A percentile compares a stretch with the other conserved stretches of the same genome.
Evolutionary conservation across 2,329 filamentous ascomycete species (phyloP).

Genomic region (Alternaria triticina): DNA sequence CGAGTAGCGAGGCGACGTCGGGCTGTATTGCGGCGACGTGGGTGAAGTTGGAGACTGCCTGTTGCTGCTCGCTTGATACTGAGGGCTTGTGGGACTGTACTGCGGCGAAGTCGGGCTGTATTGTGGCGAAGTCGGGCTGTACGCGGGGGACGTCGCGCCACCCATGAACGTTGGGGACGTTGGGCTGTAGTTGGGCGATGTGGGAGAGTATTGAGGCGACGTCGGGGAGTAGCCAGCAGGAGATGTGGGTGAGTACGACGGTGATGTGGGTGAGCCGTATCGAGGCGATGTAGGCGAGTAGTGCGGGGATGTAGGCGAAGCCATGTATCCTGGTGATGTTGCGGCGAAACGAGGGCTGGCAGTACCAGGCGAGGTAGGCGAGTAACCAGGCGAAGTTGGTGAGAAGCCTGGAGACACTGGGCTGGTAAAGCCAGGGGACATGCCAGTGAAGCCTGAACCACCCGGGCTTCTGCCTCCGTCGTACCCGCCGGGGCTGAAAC

Average conservation of each 20-base stretch:
- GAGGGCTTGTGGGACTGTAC: constrained; percentile 73
- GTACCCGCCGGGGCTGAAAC: constrained; percentile 67
- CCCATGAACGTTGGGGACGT: constrained; percentile 45
- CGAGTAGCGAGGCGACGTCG: constrained; percentile 41
- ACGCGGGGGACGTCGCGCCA: constrained; percentile 56
- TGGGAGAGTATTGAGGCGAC: constrained; percentile 55
- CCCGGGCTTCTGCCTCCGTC: constrained; percentile 68
- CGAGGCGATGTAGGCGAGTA: constrained; percentile 67
- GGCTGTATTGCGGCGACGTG: constrained; percentile 47
- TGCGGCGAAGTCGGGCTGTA: constrained; percentile 67
- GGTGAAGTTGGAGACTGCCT: constrained; percentile 58
- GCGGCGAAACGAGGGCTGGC: constrained; percentile 61
- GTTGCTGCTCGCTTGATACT: constrained; percentile 62
- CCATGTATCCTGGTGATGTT: constrained; percentile 60
- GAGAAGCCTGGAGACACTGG: constrained; percentile 55
- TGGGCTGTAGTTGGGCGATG: constrained; percentile 56
- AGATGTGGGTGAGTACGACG: constrained; percentile 64
- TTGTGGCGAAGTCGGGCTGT: constrained; percentile 62
- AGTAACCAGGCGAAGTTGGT: constrained; percentile 45
- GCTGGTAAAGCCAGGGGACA: constrained; percentile 47
- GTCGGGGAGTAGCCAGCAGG: constrained; percentile 59
- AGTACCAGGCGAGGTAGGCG: constrained; percentile 73
- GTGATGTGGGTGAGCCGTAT: constrained; percentile 55
- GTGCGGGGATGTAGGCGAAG: constrained; percentile 63
- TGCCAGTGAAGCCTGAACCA: constrained; percentile 55